Conservation (phyloP, 129 eudicot genomes). For the Helianthus annuus region DNA sequence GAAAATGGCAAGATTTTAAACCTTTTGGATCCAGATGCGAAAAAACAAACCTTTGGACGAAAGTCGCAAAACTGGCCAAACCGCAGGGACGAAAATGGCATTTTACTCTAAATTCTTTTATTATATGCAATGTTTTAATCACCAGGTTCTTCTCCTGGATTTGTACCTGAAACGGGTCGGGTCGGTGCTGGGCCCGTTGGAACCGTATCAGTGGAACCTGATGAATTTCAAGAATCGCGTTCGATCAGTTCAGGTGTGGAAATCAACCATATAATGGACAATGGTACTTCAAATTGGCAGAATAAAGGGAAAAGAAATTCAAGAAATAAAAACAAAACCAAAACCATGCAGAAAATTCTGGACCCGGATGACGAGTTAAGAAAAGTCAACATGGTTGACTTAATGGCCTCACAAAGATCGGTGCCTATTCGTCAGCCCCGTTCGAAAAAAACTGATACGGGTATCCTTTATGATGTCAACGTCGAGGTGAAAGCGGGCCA, state of each 20-base stretch:
- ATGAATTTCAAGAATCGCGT: background rate
- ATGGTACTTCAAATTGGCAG: background rate
- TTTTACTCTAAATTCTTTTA: too few species aligned
- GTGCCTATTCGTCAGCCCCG: constrained; percentile 32
- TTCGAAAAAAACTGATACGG: constrained; percentile 28
- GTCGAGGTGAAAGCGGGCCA: constrained; percentile 52
- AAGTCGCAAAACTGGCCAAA: too few species aligned
- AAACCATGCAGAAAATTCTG: constrained; percentile 30
- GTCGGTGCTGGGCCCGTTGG: constrained; percentile 18
- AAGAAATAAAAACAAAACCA: constrained; percentile 21
- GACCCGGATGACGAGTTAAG: constrained; percentile 16
- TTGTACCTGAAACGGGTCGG: constrained; percentile 36
- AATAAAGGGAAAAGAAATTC: constrained; percentile 18
- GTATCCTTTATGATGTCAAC: constrained; percentile 56
- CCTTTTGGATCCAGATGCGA: too few species aligned
- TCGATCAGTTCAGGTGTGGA: background rate
- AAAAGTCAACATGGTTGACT: constrained; percentile 5
- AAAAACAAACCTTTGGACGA: too few species aligned
- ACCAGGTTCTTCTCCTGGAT: constrained; percentile 37
- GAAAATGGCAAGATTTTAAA: too few species aligned
- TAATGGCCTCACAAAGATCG: background rate
- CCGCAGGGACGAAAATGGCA: too few species aligned
- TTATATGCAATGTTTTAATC: constrained; percentile 12
- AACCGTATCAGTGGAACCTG: background rate
- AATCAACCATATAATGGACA: background rate